phyloP scores from a whole-genome alignment of 495 filamentous ascomycete genomes.

The Peziza echinospora region DNA sequence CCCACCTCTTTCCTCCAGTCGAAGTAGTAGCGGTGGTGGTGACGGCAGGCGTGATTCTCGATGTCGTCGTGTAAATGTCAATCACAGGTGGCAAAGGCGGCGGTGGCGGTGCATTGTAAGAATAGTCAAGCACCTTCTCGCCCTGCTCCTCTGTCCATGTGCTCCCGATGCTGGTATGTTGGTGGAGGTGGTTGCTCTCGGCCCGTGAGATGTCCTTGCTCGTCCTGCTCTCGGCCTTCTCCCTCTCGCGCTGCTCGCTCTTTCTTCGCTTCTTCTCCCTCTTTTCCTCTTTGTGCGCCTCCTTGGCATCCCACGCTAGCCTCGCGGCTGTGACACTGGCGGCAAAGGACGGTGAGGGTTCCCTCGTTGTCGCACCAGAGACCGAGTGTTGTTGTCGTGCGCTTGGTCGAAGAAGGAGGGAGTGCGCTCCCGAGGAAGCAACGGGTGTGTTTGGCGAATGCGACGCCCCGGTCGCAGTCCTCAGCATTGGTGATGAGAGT shows the following conservation, averaged over 20 bases:
- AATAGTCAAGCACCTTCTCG: not conserved
- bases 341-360: constrained; percentile 16
- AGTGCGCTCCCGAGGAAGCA: not conserved
- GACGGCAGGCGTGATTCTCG: not conserved
- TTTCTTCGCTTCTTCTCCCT: constrained; percentile 14
- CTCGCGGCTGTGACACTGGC: constrained; percentile 17
- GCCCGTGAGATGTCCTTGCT: not conserved
- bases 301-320: constrained; percentile 19
- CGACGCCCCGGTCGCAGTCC: constrained; percentile 6
- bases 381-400: constrained; percentile 2
- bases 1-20: not conserved
- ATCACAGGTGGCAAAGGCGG: too few relatives aligned
- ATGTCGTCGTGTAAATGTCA: too few relatives aligned
- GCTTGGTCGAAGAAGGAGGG: not conserved
- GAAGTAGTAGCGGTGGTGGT: not conserved
- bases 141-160: not conserved
- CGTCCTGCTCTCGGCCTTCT: not conserved
- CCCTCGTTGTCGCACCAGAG: not conserved
- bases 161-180: not conserved
- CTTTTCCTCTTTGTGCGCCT: constrained; percentile 20
- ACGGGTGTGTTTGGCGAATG: constrained; percentile 3
- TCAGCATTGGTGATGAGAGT: constrained; percentile 6
- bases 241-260: constrained; percentile 6
- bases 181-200: too few relatives aligned
- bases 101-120: not conserved